Evolutionary conservation across 176 grass and related monocot genomes (phyloP).

Genomic region (Microstegium vimineum): DNA sequence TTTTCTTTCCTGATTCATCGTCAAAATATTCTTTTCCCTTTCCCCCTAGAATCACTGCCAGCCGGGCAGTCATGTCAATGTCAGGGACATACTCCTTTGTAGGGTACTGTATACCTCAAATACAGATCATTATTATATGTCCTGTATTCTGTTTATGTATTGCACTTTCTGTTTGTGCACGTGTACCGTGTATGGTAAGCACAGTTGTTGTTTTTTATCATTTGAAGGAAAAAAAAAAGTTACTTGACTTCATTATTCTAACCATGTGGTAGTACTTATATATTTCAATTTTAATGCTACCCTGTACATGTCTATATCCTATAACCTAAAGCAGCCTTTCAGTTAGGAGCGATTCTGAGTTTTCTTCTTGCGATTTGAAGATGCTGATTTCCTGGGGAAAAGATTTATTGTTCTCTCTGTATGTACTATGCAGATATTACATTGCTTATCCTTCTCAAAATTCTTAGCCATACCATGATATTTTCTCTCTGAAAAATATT

Average conservation of each 20-base stretch:
- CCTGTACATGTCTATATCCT: background rate
- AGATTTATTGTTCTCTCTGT: background rate
- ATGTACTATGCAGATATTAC: background rate
- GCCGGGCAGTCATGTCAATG: background rate
- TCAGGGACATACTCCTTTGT: background rate
- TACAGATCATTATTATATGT: background rate
- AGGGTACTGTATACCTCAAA: background rate
- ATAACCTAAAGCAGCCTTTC: background rate
- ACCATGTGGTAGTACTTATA: background rate
- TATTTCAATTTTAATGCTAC: background rate
- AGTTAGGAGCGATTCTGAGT: background rate
- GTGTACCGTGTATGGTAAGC: background rate
- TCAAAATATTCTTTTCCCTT: background rate
- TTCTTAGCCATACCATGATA: background rate
- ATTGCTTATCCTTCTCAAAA: background rate
- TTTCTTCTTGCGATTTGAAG: background rate
- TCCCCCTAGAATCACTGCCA: background rate
- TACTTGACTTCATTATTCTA: background rate
- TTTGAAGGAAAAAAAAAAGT: background rate
- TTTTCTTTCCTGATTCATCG: background rate
- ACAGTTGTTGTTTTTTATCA: background rate
- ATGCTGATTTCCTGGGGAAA: background rate
- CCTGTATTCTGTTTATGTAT: background rate
- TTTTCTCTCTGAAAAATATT: background rate
- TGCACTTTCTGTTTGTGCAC: background rate